Evolutionary conservation across 306 rosid species (phyloP).

Genomic region (Sophora flavescens): DNA sequence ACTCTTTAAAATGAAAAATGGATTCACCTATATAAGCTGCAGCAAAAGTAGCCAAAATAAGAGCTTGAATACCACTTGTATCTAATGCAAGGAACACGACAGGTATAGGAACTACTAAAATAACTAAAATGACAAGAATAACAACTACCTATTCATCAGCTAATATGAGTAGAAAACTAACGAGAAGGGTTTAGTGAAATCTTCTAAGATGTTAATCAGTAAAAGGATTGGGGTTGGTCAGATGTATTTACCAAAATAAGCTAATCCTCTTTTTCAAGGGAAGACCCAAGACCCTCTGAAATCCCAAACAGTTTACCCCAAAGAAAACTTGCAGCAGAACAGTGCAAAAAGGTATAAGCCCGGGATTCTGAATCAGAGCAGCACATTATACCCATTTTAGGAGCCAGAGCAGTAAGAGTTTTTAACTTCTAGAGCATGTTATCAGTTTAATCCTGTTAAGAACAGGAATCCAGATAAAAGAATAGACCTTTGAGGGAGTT

Average conservation of each 20-base stretch:
- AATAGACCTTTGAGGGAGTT: not conserved
- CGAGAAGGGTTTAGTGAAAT: conserved; percentile 1
- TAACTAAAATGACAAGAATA: not conserved
- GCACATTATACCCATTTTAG: too few species aligned
- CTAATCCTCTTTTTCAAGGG: too few species aligned
- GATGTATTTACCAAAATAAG: not conserved
- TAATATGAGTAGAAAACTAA: conserved; percentile 1
- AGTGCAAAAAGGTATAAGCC: too few species aligned
- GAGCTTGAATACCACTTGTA: not conserved
- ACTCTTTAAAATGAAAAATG: too few species aligned
- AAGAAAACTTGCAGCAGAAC: too few species aligned
- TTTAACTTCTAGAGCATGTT: not conserved
- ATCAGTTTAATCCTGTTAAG: not conserved
- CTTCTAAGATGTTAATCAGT: conserved; percentile 2
- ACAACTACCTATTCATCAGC: conserved; percentile 2
- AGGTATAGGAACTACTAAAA: conserved; percentile 2
- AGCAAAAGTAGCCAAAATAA: too few species aligned
- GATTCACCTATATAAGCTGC: too few species aligned
- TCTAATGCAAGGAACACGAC: conserved; percentile 14
- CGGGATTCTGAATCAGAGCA: too few species aligned
- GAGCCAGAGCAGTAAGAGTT: not conserved
- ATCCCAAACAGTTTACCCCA: too few species aligned
- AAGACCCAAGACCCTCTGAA: too few species aligned
- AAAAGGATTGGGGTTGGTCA: not conserved
- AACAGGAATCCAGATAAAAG: not conserved